Conservation (phyloP, 371 early-diverging fungal genomes). For the Mucor saturninus region DNA sequence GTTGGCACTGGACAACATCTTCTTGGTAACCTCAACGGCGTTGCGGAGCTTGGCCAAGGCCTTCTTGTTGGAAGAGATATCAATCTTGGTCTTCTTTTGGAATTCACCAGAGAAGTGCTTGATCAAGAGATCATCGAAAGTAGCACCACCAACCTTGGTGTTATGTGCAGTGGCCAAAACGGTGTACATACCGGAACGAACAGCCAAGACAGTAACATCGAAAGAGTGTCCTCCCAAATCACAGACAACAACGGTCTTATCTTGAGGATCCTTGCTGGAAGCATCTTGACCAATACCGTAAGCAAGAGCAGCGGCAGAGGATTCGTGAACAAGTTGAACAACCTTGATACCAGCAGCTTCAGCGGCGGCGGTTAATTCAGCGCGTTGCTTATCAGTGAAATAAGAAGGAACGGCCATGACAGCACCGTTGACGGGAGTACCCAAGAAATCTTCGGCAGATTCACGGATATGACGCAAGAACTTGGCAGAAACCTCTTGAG, state of each 20-base stretch:
- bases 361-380: conserved; percentile 82
- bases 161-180: conserved; percentile 87
- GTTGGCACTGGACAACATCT: conserved; percentile 84
- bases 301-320: conserved; percentile 96
- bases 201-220: conserved; percentile 89
- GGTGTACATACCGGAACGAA: conserved; percentile 89
- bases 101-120: conserved; percentile 87
- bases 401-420: conserved; percentile 96
- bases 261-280: conserved; percentile 61
- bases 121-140: conserved; percentile 90
- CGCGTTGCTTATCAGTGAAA: conserved; percentile 87
- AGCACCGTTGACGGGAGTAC: conserved; percentile 79
- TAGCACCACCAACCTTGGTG: conserved; percentile 87
- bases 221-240: conserved; percentile 98
- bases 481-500: conserved; percentile 75
- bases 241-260: conserved; percentile 88
- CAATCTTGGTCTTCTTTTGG: conserved; percentile 84
- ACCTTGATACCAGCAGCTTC: conserved; percentile 90
- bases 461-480: conserved; percentile 83
- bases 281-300: conserved; percentile 78
- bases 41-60: conserved; percentile 84
- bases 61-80: conserved; percentile 75
- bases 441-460: conserved; percentile 90
- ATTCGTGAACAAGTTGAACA: conserved; percentile 91
- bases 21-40: conserved; percentile 93